Percentiles rank a stretch among this genome's conserved stretches.
phyloP scores from a whole-genome alignment of 495 filamentous ascomycete genomes.

The Penicillium cataractarum region DNA sequence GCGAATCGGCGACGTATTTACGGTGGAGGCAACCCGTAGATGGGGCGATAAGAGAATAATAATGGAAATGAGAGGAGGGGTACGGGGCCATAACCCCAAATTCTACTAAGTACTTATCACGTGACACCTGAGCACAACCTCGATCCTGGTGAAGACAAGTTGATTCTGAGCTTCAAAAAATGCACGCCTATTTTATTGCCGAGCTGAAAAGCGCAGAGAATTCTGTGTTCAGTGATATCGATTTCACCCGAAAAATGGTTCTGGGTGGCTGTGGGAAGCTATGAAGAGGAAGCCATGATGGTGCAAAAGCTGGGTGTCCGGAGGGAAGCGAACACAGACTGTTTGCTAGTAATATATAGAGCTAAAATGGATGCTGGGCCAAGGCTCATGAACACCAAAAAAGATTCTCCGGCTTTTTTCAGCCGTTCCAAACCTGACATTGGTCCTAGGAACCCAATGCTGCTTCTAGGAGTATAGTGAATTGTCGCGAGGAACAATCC shows the following conservation, averaged over 20 bases:
- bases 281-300: background rate
- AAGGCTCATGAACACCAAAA: background rate
- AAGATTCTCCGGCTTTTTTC: background rate
- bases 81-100: too few species aligned
- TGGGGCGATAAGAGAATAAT: too few species aligned
- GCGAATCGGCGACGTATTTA: too few species aligned
- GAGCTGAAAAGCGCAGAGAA: background rate
- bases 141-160: background rate
- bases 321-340: background rate
- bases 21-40: too few species aligned
- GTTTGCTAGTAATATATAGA: background rate
- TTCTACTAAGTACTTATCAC: too few species aligned
- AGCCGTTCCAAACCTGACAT: background rate
- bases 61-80: too few species aligned
- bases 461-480: constrained; percentile 4
- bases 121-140: background rate
- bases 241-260: background rate
- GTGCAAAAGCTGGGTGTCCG: background rate
- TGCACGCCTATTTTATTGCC: background rate
- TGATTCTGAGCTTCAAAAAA: background rate
- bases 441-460: background rate
- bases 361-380: background rate
- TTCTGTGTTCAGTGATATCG: background rate
- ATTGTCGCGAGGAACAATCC: constrained; percentile 5
- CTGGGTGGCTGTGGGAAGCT: background rate